Percentiles rank a stretch among this genome's conserved stretches.
phyloP scores from a whole-genome alignment of 1,284 basidiomycete species.

The Leccinum subfulvum region DNA sequence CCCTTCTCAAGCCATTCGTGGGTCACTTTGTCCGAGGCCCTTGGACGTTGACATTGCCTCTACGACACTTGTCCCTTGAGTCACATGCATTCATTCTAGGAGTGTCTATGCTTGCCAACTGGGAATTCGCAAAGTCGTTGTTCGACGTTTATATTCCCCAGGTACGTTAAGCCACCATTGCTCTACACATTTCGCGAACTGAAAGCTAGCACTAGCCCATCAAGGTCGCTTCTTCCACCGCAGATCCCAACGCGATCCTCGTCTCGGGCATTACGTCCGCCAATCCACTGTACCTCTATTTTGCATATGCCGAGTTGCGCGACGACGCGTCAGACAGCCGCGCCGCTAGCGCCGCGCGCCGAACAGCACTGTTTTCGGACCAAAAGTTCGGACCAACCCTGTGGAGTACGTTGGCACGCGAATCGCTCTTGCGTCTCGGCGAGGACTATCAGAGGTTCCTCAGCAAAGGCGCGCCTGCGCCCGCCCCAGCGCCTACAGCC shows the following conservation, averaged over 20 bases:
- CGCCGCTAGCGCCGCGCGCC: conserved; percentile 39
- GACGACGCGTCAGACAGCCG: conserved; percentile 44
- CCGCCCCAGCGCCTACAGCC: conserved; percentile 25
- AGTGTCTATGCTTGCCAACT: conserved; percentile 48
- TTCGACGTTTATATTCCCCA: conserved; percentile 56
- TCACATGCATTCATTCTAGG: conserved; percentile 49
- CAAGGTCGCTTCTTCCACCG: conserved; percentile 39
- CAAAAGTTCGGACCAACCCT: conserved; percentile 64
- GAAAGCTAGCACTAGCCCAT: conserved; percentile 38
- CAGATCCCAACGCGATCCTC: conserved; percentile 52
- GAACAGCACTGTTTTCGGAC: conserved; percentile 65
- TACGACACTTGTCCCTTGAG: conserved; percentile 46
- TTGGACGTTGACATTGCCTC: conserved; percentile 51
- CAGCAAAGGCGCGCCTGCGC: conserved; percentile 42
- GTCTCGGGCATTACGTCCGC: conserved; percentile 58
- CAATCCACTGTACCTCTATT: conserved; percentile 51
- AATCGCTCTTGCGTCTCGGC: conserved; percentile 60
- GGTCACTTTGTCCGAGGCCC: conserved; percentile 60
- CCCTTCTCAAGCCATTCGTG: conserved; percentile 54
- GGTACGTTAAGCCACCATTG: conserved; percentile 29
- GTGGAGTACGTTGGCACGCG: conserved; percentile 61
- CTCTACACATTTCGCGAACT: neutral
- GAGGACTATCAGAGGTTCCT: conserved; percentile 62
- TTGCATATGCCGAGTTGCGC: conserved; percentile 56
- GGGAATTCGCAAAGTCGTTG: conserved; percentile 60